Evolutionary conservation across 345 rosid genomes (phyloP).

Genomic region (Eucalyptus lansdowneana): DNA sequence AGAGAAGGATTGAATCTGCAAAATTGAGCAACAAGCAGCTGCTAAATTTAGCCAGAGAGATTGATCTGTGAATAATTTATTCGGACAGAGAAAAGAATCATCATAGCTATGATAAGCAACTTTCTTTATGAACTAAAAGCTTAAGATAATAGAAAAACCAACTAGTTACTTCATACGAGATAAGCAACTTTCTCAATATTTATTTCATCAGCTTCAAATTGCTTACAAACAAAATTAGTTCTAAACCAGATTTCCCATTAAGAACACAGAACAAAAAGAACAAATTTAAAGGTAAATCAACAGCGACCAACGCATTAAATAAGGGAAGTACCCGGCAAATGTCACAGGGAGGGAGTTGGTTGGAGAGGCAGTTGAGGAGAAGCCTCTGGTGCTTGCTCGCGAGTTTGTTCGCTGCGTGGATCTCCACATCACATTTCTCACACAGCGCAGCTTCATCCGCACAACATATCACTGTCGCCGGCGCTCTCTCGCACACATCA

Average conservation of each 20-base stretch:
- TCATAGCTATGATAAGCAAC: neutral
- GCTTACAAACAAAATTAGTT: neutral
- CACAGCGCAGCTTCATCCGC: constrained; percentile 99
- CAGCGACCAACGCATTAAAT: neutral
- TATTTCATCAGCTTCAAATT: neutral
- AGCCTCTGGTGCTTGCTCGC: constrained; percentile 97
- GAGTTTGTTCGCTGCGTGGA: constrained; percentile 91
- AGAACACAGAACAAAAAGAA: neutral
- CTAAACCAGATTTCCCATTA: neutral
- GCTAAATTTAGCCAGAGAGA: neutral
- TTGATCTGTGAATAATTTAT: neutral
- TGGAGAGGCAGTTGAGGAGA: constrained; percentile 62
- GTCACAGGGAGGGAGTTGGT: constrained; percentile 80
- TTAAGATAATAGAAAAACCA: neutral
- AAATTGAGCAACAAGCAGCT: neutral
- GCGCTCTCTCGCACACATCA: constrained; percentile 94
- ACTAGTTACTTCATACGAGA: neutral
- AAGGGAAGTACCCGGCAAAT: constrained; percentile 58
- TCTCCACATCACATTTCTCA: constrained; percentile 66
- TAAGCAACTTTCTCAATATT: neutral
- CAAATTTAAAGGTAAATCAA: neutral
- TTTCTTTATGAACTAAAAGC: neutral
- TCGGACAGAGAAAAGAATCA: neutral
- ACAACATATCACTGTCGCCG: constrained; percentile 91
- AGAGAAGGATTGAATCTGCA: neutral